phyloP scores from a whole-genome alignment of 768 basidiomycete species.

The Boletus pseudo-olivaceus region DNA sequence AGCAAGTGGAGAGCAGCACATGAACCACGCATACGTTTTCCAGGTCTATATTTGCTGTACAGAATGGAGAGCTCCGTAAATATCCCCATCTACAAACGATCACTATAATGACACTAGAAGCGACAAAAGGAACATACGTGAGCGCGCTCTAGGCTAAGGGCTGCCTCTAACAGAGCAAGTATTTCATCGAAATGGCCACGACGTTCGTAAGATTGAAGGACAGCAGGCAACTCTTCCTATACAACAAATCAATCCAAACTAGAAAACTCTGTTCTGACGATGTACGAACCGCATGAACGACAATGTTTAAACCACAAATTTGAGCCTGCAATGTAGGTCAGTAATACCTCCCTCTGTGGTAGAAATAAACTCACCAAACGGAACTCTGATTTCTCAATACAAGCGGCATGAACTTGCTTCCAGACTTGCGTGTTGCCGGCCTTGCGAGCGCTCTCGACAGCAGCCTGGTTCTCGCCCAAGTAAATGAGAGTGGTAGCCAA shows the following conservation, averaged over 20 bases:
- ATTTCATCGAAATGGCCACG: constrained; percentile 95
- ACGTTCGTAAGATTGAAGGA: constrained; percentile 83
- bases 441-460: constrained; percentile 98
- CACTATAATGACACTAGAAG: constrained; percentile 3
- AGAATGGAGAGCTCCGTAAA: constrained; percentile 92
- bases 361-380: constrained; percentile 57
- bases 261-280: constrained; percentile 7
- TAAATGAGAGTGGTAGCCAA: constrained; percentile 98
- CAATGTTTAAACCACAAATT: constrained; percentile 97
- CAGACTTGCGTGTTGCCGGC: constrained; percentile 99
- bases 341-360: neutral
- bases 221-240: constrained; percentile 71
- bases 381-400: constrained; percentile 97
- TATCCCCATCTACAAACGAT: constrained; percentile 74
- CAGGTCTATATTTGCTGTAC: constrained; percentile 93
- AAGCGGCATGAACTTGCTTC: constrained; percentile 99
- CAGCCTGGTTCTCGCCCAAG: constrained; percentile 95
- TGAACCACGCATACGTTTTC: constrained; percentile 64
- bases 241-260: neutral
- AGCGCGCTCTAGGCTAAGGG: constrained; percentile 92
- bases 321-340: constrained; percentile 58
- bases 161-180: constrained; percentile 87
- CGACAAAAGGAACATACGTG: constrained; percentile 50
- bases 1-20: neutral
- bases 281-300: constrained; percentile 73